phyloP scores from a whole-genome alignment of 2,329 filamentous ascomycete genomes.

The Colletotrichum endophyticum region DNA sequence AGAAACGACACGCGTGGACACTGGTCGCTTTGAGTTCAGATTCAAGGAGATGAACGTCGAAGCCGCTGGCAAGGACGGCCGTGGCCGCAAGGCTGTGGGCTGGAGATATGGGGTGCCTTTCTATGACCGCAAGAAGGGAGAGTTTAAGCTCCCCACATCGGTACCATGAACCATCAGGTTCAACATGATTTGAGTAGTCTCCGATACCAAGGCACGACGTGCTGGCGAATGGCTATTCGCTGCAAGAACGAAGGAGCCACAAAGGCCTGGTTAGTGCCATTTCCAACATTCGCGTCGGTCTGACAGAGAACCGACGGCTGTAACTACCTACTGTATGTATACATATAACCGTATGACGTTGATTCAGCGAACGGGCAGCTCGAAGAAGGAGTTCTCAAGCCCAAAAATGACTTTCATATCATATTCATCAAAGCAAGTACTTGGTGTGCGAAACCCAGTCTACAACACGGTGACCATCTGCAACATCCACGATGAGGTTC shows the following conservation, averaged over 20 bases:
- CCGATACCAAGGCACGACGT: background rate
- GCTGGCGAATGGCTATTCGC: background rate
- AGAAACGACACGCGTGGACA: slow-evolving; percentile 49
- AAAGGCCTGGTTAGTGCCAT: background rate
- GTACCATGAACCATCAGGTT: slow-evolving; percentile 48
- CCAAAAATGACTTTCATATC: background rate
- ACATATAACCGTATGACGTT: slow-evolving; percentile 14
- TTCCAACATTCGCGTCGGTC: background rate
- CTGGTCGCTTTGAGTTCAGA: slow-evolving; percentile 66
- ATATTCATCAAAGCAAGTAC: background rate
- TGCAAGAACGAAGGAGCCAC: background rate
- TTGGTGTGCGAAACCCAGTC: slow-evolving; percentile 12
- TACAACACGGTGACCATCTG: background rate
- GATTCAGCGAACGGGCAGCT: background rate
- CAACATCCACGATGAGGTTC: slow-evolving; percentile 48
- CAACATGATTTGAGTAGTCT: background rate
- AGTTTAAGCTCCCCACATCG: slow-evolving; percentile 70
- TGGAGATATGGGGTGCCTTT: slow-evolving; percentile 69
- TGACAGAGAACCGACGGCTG: background rate
- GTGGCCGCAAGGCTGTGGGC: slow-evolving; percentile 56
- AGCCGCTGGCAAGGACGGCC: slow-evolving; percentile 58
- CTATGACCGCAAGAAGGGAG: slow-evolving; percentile 66
- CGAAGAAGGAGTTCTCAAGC: background rate
- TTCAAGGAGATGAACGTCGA: slow-evolving; percentile 65
- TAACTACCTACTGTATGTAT: slow-evolving; percentile 6